Conservation (phyloP, 2,329 filamentous ascomycete genomes). For the Aspergillus eucalypticola region DNA sequence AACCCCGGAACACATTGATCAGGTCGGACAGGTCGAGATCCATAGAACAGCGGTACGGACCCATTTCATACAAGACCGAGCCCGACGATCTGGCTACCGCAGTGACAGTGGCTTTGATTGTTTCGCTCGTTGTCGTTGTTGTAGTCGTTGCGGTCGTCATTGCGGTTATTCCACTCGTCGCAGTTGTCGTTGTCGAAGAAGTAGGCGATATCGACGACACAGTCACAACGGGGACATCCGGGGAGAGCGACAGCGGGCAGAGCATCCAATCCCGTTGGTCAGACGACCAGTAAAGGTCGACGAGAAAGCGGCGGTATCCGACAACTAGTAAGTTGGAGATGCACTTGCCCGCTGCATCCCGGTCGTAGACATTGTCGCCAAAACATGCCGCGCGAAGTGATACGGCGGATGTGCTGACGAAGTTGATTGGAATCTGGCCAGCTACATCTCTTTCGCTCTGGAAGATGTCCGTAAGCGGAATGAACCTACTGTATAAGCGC, state of each 20-base stretch:
- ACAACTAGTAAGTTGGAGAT: constrained; percentile 63
- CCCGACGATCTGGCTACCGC: constrained; percentile 26
- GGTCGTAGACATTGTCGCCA: constrained; percentile 54
- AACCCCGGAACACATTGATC: constrained; percentile 53
- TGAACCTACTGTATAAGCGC: no score
- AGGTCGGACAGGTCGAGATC: constrained; percentile 54
- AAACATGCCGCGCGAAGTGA: constrained; percentile 63
- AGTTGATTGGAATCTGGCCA: constrained; percentile 63
- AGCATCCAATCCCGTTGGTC: constrained; percentile 57
- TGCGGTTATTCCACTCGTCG: no score
- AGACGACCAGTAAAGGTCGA: constrained; percentile 67
- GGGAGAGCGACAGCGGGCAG: constrained; percentile 59
- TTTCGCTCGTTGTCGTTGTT: constrained; percentile 26
- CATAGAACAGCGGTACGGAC: constrained; percentile 58
- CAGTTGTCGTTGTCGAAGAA: constrained; percentile 12
- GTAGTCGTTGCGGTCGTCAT: constrained; percentile 10
- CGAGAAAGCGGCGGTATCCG: constrained; percentile 59
- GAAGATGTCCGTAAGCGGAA: constrained; percentile 14
- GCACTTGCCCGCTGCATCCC: constrained; percentile 54
- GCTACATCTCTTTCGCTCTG: constrained; percentile 65
- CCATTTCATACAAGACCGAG: constrained; percentile 48
- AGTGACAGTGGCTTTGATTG: constrained; percentile 25
- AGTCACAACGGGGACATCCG: constrained; percentile 23
- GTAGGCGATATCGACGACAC: constrained; percentile 16
- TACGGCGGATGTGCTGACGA: constrained; percentile 58